These are phyloP conservation scores for Fraxinus greggii DNA, from an alignment of 305 asterid genomes.

Conservation along the genomic window DNA sequence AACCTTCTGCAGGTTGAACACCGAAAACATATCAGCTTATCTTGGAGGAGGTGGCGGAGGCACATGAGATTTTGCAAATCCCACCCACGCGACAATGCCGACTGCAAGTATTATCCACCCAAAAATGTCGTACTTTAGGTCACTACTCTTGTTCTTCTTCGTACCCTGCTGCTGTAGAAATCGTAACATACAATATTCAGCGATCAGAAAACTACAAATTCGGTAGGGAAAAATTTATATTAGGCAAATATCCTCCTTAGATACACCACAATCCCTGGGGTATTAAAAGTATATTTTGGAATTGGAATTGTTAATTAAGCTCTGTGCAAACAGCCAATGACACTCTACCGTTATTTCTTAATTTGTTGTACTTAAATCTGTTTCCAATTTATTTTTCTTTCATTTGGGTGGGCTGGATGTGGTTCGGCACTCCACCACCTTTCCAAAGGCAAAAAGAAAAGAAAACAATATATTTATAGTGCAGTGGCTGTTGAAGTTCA, in stretches of 20 bases:
- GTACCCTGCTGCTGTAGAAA: constrained; percentile 35
- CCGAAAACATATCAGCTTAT: constrained; percentile 16
- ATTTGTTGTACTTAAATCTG: background rate
- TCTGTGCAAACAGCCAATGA: background rate
- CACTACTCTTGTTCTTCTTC: constrained; percentile 42
- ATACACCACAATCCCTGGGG: background rate
- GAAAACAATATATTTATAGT: background rate
- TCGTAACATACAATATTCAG: background rate
- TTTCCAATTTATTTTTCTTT: background rate
- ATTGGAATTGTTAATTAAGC: background rate
- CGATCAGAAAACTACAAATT: background rate
- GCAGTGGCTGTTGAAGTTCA: background rate
- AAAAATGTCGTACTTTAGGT: constrained; percentile 46
- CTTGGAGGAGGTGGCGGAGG: constrained; percentile 54
- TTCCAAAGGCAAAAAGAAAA: background rate
- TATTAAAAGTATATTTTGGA: background rate
- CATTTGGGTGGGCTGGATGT: background rate
- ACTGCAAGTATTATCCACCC: constrained; percentile 60
- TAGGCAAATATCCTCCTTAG: background rate
- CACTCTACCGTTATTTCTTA: background rate
- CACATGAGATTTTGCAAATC: constrained; percentile 48
- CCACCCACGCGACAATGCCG: constrained; percentile 48
- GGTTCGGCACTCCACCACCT: background rate
- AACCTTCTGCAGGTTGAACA: background rate
- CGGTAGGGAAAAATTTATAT: background rate